Base-by-base conservation (phyloP, 164 flowering plant genomes). In the Vitis amurensis region DNA sequence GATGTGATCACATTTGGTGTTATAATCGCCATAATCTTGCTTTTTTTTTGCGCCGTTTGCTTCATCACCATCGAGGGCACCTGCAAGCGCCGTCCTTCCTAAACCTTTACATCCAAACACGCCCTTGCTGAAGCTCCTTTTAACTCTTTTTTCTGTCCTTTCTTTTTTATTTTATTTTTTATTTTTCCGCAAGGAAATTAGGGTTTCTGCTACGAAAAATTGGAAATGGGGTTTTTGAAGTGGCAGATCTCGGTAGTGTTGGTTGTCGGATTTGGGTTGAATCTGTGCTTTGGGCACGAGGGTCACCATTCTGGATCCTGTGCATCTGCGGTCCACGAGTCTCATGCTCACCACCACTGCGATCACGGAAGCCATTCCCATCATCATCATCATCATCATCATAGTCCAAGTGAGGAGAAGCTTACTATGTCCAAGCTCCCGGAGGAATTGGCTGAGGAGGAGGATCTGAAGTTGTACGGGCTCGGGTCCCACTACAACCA, bases 381-480 rank as follows among this genome's bases (percentile, higher is more conserved):
- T 55, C 73, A 55, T 68, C 77, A 74, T 9, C 72, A 78, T 19
- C 72, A 82, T 50, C 78, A 78, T 64, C 74, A 68, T 17, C 73
- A 77, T 49, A 3, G 7, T 37, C 44, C 44, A 6, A 37, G 44
- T 0, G 55, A 61, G 13, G 74, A 73, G 61, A 48, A 59, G 1
- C 29, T 48, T 17, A 15, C 29, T 11, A 60, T 50, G 49, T 55
- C 69, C 71, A 78, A 75, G 82, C 86, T 94, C 17, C 97, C 94
- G 0, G 92, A 92, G 80, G 98, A 94, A 66, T 62, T 91, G 77
- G 97, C 97, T 0, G 97, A 92, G 68, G 97, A 92, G 65, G 98
- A 92, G 74, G 97, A 94, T 74, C 83, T 94, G 78, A 81, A 71
- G 64, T 52, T 86, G 61, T 81, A 78, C 55, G 90, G 90, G 3